Evolutionary conservation across 2,329 filamentous ascomycete species (phyloP).

Genomic region (Daldinia sp.): DNA sequence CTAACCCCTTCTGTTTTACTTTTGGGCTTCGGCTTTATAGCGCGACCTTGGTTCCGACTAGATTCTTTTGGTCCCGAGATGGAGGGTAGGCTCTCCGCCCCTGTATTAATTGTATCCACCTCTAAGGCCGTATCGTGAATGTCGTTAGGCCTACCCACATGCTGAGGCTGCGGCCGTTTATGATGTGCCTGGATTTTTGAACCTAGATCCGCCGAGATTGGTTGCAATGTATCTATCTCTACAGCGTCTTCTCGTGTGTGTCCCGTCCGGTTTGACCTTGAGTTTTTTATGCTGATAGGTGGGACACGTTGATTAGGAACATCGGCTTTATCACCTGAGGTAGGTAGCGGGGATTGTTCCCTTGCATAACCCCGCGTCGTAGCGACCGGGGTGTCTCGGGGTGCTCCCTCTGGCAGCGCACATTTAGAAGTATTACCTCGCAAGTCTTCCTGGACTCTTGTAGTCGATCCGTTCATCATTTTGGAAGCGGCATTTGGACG

Average conservation of each 20-base stretch:
- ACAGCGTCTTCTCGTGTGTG: not conserved
- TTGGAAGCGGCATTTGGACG: conserved; percentile 7
- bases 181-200: not conserved
- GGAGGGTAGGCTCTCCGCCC: not conserved
- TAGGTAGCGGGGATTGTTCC: not conserved
- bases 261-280: not conserved
- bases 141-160: not conserved
- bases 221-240: not conserved
- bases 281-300: not conserved
- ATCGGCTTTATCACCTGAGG: not conserved
- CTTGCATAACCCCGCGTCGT: not conserved
- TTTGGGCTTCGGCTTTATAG: not conserved
- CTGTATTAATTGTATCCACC: not conserved
- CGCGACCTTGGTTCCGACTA: not conserved
- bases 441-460: not conserved
- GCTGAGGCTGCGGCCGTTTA: not conserved
- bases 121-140: not conserved
- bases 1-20: not conserved
- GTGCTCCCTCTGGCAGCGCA: not conserved
- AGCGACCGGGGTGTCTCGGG: not conserved
- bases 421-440: not conserved
- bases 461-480: not conserved
- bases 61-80: not conserved
- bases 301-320: not conserved
- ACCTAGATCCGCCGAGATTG: conserved; percentile 1